These are phyloP conservation scores for Flagelloscypha sp. DNA, from an alignment of 768 basidiomycete genomes.

Conservation along the genomic window DNA sequence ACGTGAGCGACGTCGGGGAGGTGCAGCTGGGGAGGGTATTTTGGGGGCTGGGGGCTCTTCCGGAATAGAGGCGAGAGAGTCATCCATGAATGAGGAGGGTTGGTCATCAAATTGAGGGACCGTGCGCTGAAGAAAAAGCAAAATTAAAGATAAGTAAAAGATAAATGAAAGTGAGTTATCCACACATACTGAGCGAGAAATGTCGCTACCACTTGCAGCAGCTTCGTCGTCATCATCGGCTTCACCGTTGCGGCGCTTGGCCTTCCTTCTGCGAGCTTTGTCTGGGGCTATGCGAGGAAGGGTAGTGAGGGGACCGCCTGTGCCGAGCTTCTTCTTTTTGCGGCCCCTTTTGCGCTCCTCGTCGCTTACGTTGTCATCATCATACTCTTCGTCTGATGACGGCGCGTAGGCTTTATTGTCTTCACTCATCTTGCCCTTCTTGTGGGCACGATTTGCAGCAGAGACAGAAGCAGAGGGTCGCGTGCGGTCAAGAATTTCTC, in stretches of 20 bases:
- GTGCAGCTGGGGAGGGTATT: constrained; percentile 20
- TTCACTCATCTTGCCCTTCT: constrained; percentile 55
- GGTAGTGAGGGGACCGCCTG: constrained; percentile 52
- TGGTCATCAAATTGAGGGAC: constrained; percentile 10
- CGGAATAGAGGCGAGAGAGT: constrained; percentile 22
- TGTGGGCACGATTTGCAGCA: constrained; percentile 27
- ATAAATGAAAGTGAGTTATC: constrained; percentile 5
- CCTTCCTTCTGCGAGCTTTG: constrained; percentile 52
- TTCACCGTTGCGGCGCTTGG: constrained; percentile 35
- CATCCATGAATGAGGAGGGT: constrained; percentile 1
- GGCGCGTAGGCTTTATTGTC: constrained; percentile 84
- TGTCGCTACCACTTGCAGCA: constrained; percentile 24
- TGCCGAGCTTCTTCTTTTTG: constrained; percentile 42
- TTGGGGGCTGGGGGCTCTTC: constrained; percentile 24
- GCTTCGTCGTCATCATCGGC: constrained; percentile 31
- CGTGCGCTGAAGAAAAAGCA: constrained; percentile 17
- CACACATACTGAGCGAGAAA: constrained; percentile 2
- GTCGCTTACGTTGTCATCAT: constrained; percentile 48
- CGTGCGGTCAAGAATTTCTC: constrained; percentile 40
- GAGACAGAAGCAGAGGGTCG: constrained; percentile 22
- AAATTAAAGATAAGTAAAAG: constrained; percentile 21
- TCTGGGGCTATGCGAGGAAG: constrained; percentile 62
- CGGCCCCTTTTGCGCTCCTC: constrained; percentile 44
- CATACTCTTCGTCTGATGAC: constrained; percentile 53
- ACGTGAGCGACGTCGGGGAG: too few species aligned